These are phyloP conservation scores for Phylloboletellus chloephorus DNA, from an alignment of 1,284 basidiomycete genomes.

Conservation along the genomic window DNA sequence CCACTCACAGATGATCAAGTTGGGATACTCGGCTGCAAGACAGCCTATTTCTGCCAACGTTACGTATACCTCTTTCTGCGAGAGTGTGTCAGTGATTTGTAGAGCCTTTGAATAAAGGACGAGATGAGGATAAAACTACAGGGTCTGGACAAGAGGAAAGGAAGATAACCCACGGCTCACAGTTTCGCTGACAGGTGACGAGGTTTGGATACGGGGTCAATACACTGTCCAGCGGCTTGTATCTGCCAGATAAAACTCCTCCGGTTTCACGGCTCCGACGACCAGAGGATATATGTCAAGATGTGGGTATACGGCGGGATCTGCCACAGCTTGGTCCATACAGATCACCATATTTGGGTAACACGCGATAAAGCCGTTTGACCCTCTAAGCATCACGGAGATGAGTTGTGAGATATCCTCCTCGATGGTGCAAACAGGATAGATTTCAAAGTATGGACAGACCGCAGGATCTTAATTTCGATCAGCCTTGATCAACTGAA, in stretches of 20 bases:
- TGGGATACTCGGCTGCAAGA: conserved; percentile 29
- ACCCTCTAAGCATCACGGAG: conserved; percentile 1
- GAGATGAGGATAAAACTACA: conserved; percentile 28
- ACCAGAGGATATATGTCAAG: conserved; percentile 41
- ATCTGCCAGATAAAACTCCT: not conserved
- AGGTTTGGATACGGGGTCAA: conserved; percentile 19
- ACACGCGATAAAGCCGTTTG: not conserved
- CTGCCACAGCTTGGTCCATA: conserved; percentile 26
- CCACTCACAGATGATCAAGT: conserved; percentile 33
- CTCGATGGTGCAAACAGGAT: conserved; percentile 18
- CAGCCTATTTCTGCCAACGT: conserved; percentile 6
- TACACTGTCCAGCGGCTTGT: not conserved
- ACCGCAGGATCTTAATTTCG: conserved; percentile 24
- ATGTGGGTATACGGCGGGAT: conserved; percentile 41
- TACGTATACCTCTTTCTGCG: conserved; percentile 1
- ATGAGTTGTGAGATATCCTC: conserved; percentile 6
- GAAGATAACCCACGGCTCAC: not conserved
- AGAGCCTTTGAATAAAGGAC: conserved; percentile 25
- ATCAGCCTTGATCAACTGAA: conserved; percentile 5
- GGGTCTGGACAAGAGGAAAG: conserved; percentile 19
- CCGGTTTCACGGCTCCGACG: not conserved
- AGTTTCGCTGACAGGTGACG: conserved; percentile 21
- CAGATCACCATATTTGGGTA: conserved; percentile 25
- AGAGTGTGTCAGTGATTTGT: conserved; percentile 4
- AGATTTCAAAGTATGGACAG: conserved; percentile 29